Evolutionary conservation across 108 stramenopile genomes (phyloP), one percentile per base, ranked within the genome.

Genomic region (Pseudonitzschia multistriata): DNA sequence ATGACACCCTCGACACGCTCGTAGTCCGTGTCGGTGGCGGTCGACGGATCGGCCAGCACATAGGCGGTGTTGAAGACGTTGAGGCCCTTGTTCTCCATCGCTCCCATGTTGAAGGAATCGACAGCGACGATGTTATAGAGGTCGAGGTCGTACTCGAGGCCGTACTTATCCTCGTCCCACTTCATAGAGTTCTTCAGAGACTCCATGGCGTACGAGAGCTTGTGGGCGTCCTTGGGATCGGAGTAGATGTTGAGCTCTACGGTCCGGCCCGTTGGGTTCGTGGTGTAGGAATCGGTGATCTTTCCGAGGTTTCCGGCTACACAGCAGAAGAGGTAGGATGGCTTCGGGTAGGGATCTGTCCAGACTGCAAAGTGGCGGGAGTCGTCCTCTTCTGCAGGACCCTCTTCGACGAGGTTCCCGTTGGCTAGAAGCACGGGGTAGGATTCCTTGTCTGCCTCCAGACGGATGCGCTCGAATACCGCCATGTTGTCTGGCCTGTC

Each of bases 401-500:
- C 85, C 30, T 79, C 34, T 30, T 87, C 95, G 21, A 97, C 59
- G 29, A 84, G 67, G 79, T 98, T 99, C 29, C 98, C 97, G 73
- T 99, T 99, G 45, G 84, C 79, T 27, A 99, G 77, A 40, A 99
- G 70, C 3, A 97, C 78, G 3, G 97, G 97, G 77, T 85, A 96
- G 5, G 69, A 39, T 3, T 79, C 81, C 56, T 79, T 79, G 68
- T 90, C 80, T 10, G 96, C 97, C 61, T 90, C 91, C 34, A 98
- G 76, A 17, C 90, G 74, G 3, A 92, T 86, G 15, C 57, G 49
- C 25, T 81, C 82, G 79, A 93, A 97, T 3, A 73, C 78, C 2
- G 96, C 93, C 97, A 98, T 97, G 39, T 94, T 94, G 70, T 99
- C 98, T 31, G 97, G 98, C 27, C 94, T 85, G 77, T 99, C 98